Evolutionary conservation across 768 basidiomycete genomes (phyloP).

Genomic region (Termitomyces sp.): DNA sequence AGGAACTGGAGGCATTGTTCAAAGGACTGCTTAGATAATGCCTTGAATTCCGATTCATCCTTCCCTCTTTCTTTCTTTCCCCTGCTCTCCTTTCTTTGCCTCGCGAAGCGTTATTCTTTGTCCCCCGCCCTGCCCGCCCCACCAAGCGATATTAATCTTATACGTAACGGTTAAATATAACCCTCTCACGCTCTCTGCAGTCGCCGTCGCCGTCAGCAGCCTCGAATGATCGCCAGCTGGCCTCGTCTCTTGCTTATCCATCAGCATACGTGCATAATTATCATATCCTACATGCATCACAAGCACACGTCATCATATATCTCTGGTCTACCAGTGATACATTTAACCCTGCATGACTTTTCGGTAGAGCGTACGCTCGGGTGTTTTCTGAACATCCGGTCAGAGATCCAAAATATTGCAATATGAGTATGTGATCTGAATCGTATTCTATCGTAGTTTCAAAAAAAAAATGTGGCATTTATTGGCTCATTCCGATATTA

Average conservation of each 20-base stretch:
- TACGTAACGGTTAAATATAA: conserved; percentile 3
- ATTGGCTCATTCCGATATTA: too few species aligned
- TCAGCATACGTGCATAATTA: background rate
- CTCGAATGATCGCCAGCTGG: too few species aligned
- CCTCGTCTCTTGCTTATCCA: background rate
- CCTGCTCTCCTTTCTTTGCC: background rate
- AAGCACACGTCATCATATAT: background rate
- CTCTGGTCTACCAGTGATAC: background rate
- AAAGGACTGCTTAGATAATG: too few species aligned
- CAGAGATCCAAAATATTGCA: too few species aligned
- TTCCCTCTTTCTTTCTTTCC: background rate
- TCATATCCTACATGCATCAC: background rate
- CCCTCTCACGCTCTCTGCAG: background rate
- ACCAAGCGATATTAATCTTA: conserved; percentile 1
- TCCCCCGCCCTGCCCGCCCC: background rate
- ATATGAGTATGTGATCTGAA: too few species aligned
- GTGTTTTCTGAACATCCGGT: too few species aligned
- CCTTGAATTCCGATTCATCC: conserved; percentile 7
- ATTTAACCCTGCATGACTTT: too few species aligned
- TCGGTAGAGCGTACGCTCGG: too few species aligned
- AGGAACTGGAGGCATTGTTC: too few species aligned
- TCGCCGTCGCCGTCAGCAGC: too few species aligned
- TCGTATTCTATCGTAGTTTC: too few species aligned
- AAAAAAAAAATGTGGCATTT: too few species aligned
- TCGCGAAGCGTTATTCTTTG: background rate